Base-by-base conservation (phyloP, 208 protist species). In the Leishmania amazonensis region DNA sequence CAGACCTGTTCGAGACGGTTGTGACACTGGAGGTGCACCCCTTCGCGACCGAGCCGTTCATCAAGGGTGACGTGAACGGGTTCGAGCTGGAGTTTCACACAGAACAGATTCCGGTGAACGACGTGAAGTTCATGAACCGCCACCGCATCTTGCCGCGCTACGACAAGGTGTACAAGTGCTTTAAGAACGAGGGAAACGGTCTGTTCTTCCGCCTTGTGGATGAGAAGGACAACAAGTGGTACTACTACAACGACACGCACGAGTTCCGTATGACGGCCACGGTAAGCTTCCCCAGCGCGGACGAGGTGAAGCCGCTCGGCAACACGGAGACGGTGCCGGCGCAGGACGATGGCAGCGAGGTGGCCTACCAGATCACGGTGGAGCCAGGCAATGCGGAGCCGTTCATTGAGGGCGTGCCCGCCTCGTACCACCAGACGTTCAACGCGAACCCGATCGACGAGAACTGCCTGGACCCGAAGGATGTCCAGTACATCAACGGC, bases 131-230 rank as follows among this genome's bases (percentile, higher is more conserved):
- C 64, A 80, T 83, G 80, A 76, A 85, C 75, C 81, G 80, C 75
- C 81, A 83, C 45, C 79, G 47, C 76, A 70, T 83, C 35, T 72
- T 84, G 35, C 81, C 85, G 5, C 76, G 47, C 62, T 85, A 83
- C 77, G 77, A 72, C 54, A 90, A 93, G 68, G 81, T 94, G 62
- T 94, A 93, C 85, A 92, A 91, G 80, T 96, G 93, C 87, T 95
- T 97, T 82, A 88, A 91, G 78, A 88, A 89, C 86, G 89, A 90
- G 70, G 87, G 85, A 72, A 95, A 95, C 84, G 94, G 92, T 6
- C 89, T 97, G 38, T 84, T 97, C 74, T 97, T 95, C 81, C 94
- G 94, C 83, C 88, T 97, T 17, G 91, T 95, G n/a, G 90, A 95
- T 53, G 83, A 88, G 58, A 64, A 81, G 71, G 75, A 76, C 28